Base-by-base conservation (phyloP, 2,329 filamentous ascomycete genomes). In the Pseudogymnoascus sp. region DNA sequence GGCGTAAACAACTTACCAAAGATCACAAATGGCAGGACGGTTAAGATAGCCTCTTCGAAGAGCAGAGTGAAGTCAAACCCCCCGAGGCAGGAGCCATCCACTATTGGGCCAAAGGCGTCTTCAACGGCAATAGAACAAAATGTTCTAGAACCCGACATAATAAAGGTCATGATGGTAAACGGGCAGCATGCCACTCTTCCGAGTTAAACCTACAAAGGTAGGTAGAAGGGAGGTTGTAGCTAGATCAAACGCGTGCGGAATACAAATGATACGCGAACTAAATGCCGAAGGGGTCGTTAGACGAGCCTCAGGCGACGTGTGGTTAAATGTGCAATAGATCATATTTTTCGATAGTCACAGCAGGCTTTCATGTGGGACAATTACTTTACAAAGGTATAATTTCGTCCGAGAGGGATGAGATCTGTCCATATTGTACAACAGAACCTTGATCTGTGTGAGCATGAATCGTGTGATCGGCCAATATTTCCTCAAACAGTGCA, bases 61-160 rank as follows among this genome's bases (percentile, higher is more conserved):
- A 70, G 62, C 9, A 71, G 65, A 3, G 70, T 71, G 59, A 72
- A 71, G 64, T 72, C 70, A 35, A 72, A 70, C 6, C 61, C 43
- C 1, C 58, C 43, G 15, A 50, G 59, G 20, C 38, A 35, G 53
- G 53, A 57, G 5, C 30, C 11, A 7, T 28, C 41, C 30, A 62
- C 50, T 15, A 60, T 47, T 2, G 67, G 67, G 30, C 66, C 65
- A 58, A 68, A 69, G 11, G 62, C 12, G 25, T 60, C 43, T 8
- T 60, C 61, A 15, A 57, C 59, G 25, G 25, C 25, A 7, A 50
- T 50, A 33, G 43, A 50, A 30, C 43, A 50, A 30, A 2, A 12
- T 25, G 20, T n/a, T 43, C 39, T 43, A 43, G 43, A 50, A 30
- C 18, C 25, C 8, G 9, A 30, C 43, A 50, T 50, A 12, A 50